These are phyloP conservation scores for Ogataea dorogensis DNA, from an alignment of 805 yeast species.

Conservation along the genomic window DNA sequence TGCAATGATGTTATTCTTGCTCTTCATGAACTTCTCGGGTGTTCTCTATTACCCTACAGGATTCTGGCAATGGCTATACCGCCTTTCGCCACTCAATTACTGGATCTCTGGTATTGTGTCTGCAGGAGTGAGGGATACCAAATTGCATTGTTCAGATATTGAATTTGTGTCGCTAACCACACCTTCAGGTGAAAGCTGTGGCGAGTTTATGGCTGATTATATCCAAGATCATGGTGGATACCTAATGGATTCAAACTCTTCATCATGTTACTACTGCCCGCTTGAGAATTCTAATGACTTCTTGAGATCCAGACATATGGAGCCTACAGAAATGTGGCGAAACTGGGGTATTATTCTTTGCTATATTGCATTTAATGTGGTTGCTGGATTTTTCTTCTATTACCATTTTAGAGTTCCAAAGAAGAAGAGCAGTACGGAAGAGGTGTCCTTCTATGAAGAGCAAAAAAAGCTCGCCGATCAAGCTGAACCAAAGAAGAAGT, in stretches of 20 bases:
- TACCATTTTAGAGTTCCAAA: slow-evolving; percentile 72
- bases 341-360: slow-evolving; percentile 50
- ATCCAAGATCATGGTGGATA: slow-evolving; percentile 44
- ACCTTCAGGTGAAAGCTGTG: slow-evolving; percentile 54
- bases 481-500: no score
- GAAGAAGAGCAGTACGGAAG: slow-evolving; percentile 13
- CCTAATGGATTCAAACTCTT: slow-evolving; percentile 39
- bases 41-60: slow-evolving; percentile 57
- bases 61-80: slow-evolving; percentile 74
- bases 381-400: slow-evolving; percentile 31
- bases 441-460: no score
- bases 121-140: slow-evolving; percentile 50
- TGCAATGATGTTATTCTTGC: slow-evolving; percentile 52
- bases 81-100: slow-evolving; percentile 66
- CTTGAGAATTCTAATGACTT: slow-evolving; percentile 50
- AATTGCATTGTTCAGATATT: slow-evolving; percentile 43
- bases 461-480: no score
- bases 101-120: slow-evolving; percentile 52
- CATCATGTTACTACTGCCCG: slow-evolving; percentile 61
- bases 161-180: slow-evolving; percentile 50
- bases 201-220: slow-evolving; percentile 42
- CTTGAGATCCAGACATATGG: slow-evolving; percentile 37
- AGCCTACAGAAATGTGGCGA: slow-evolving; percentile 53
- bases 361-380: slow-evolving; percentile 43
- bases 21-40: slow-evolving; percentile 73